A percentile compares a stretch with the other conserved stretches of the same genome.
Evolutionary conservation across 306 rosid genomes (phyloP).

Genomic region (Prinsepia uniflora): DNA sequence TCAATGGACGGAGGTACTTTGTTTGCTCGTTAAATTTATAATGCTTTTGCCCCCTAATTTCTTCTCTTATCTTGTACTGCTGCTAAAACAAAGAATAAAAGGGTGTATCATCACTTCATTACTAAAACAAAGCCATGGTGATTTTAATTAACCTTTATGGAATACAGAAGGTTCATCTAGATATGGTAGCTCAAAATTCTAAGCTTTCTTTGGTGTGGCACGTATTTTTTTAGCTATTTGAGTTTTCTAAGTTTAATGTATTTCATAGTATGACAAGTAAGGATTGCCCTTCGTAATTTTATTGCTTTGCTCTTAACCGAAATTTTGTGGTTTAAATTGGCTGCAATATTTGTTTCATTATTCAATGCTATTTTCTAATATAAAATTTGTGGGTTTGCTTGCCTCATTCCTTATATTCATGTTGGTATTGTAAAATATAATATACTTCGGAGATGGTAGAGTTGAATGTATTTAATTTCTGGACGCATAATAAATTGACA

Average conservation of each 20-base stretch:
- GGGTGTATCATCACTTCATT: neutral
- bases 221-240: too few species aligned
- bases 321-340: neutral
- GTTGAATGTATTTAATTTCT: neutral
- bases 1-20: slow-evolving; percentile 95
- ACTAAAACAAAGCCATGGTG: neutral
- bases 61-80: neutral
- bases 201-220: too few species aligned
- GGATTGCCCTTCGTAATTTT: neutral
- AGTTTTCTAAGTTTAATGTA: neutral
- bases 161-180: too few species aligned
- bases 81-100: neutral
- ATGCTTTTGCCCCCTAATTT: neutral
- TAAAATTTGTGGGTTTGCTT: neutral
- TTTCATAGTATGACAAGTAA: neutral
- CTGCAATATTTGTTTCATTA: neutral
- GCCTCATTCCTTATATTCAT: neutral
- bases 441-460: neutral
- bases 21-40: neutral
- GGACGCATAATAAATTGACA: neutral
- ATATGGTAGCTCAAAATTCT: too few species aligned
- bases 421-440: neutral
- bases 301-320: neutral
- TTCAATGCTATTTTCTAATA: neutral
- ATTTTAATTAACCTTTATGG: neutral